Conservation (phyloP, 768 basidiomycete genomes). For the Agrocybe praecox region DNA sequence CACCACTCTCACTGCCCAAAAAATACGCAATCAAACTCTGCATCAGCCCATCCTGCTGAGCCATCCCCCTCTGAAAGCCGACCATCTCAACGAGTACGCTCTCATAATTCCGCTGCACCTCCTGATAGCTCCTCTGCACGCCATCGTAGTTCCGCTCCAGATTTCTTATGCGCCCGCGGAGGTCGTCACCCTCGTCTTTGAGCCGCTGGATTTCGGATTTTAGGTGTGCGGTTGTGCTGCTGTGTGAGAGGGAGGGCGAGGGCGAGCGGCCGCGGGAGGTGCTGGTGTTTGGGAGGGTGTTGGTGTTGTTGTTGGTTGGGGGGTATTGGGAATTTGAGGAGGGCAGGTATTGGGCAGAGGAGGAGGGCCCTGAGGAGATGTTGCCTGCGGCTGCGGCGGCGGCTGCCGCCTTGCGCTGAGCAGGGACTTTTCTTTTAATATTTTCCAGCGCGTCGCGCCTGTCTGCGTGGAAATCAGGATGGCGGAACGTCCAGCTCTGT, state of each 20-base stretch:
- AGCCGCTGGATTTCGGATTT: slow-evolving; percentile 29
- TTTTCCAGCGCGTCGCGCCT: slow-evolving; percentile 57
- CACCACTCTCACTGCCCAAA: slow-evolving; percentile 60
- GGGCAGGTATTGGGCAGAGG: slow-evolving; percentile 17
- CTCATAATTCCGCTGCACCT: slow-evolving; percentile 30
- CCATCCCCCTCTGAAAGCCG: slow-evolving; percentile 44
- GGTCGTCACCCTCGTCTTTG: slow-evolving; percentile 34
- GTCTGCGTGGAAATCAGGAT: slow-evolving; percentile 61
- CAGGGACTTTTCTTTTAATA: slow-evolving; percentile 61
- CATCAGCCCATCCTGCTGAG: slow-evolving; percentile 84
- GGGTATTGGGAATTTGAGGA: not conserved
- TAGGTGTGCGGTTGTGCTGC: slow-evolving; percentile 1
- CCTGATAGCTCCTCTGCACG: slow-evolving; percentile 15
- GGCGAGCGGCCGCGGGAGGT: slow-evolving; percentile 1
- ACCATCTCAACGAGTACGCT: slow-evolving; percentile 39
- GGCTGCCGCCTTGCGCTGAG: slow-evolving; percentile 36
- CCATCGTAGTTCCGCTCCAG: slow-evolving; percentile 42
- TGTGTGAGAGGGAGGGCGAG: slow-evolving; percentile 3
- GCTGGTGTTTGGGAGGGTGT: not conserved
- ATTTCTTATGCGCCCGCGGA: slow-evolving; percentile 32
- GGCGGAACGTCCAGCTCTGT: slow-evolving; percentile 61
- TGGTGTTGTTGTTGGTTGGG: not conserved
- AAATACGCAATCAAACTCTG: slow-evolving; percentile 83
- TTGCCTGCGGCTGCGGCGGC: slow-evolving; percentile 1
- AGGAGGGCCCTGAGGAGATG: slow-evolving; percentile 22